Percentiles rank a stretch among this genome's conserved stretches.
Evolutionary conservation across 305 asterid genomes (phyloP).

Genomic region (Fraxinus nigra): DNA sequence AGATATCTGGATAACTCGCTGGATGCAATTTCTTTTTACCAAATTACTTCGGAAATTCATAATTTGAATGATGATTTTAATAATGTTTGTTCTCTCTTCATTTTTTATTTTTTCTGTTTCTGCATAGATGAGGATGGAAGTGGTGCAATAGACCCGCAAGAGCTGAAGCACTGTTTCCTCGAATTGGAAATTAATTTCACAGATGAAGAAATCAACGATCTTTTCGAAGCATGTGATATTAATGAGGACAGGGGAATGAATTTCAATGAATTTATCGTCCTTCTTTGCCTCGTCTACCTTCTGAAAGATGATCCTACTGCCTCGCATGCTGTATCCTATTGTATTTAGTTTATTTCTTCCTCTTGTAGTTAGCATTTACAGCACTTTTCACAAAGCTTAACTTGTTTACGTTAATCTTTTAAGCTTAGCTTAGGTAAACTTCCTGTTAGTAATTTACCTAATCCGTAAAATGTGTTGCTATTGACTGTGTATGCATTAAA

Average conservation of each 20-base stretch:
- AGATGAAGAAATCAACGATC: conserved; percentile 71
- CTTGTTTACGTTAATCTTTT: not conserved
- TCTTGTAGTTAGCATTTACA: not conserved
- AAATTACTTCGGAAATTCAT: not conserved
- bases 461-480: not conserved
- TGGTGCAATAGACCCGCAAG: conserved; percentile 71
- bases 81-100: not conserved
- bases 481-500: not conserved
- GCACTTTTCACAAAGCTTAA: not conserved
- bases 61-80: not conserved
- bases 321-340: conserved; percentile 51
- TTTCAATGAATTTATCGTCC: conserved; percentile 84
- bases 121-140: conserved; percentile 62
- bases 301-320: conserved; percentile 58
- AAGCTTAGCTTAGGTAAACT: not conserved
- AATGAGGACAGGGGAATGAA: conserved; percentile 66
- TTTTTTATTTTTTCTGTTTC: not conserved
- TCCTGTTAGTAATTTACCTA: not conserved
- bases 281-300: conserved; percentile 84
- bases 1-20: not conserved
- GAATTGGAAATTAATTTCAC: conserved; percentile 58
- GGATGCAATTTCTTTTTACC: not conserved
- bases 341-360: not conserved
- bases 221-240: conserved; percentile 77
- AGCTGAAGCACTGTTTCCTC: conserved; percentile 66